A percentile compares a stretch with the other conserved stretches of the same genome.
These are phyloP conservation scores for Schizophyllum amplum DNA, from an alignment of 1,284 basidiomycete genomes.

Conservation along the genomic window DNA sequence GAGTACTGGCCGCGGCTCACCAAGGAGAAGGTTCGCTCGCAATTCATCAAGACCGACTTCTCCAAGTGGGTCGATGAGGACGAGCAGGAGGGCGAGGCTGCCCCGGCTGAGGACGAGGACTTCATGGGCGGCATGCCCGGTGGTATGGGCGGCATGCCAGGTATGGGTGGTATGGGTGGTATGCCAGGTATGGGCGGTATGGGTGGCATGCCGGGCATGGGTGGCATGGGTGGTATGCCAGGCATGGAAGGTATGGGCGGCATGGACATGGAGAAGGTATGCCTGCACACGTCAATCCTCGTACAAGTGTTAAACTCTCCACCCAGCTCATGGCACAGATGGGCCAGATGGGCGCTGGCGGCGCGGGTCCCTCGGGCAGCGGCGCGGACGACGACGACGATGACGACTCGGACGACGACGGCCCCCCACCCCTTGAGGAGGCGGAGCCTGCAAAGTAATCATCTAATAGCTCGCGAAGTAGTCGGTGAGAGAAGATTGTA, in stretches of 20 bases:
- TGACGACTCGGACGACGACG: conserved; percentile 55
- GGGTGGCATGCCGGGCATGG: conserved; percentile 36
- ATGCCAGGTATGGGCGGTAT: conserved; percentile 35
- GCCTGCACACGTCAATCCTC: conserved; percentile 3
- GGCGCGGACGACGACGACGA: conserved; percentile 34
- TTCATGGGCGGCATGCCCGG: conserved; percentile 32
- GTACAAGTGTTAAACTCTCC: neutral
- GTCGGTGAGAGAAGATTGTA: neutral
- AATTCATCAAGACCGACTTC: conserved; percentile 88
- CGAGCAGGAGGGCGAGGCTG: conserved; percentile 65
- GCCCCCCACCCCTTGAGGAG: conserved; percentile 71
- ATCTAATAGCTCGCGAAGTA: neutral
- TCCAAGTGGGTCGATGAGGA: conserved; percentile 93
- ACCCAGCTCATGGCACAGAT: conserved; percentile 56
- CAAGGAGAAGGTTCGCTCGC: conserved; percentile 74
- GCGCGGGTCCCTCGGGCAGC: conserved; percentile 28
- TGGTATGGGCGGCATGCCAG: conserved; percentile 32
- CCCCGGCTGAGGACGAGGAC: conserved; percentile 33
- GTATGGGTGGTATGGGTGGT: conserved; percentile 44
- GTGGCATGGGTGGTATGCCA: conserved; percentile 33
- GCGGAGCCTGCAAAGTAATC: conserved; percentile 25
- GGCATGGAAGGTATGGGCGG: conserved; percentile 34
- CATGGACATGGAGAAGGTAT: conserved; percentile 55
- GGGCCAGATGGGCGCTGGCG: conserved; percentile 45
- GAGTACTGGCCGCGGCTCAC: conserved; percentile 90